phyloP scores from a whole-genome alignment of 2,329 filamentous ascomycete species.

The Aspergillus nomiae region DNA sequence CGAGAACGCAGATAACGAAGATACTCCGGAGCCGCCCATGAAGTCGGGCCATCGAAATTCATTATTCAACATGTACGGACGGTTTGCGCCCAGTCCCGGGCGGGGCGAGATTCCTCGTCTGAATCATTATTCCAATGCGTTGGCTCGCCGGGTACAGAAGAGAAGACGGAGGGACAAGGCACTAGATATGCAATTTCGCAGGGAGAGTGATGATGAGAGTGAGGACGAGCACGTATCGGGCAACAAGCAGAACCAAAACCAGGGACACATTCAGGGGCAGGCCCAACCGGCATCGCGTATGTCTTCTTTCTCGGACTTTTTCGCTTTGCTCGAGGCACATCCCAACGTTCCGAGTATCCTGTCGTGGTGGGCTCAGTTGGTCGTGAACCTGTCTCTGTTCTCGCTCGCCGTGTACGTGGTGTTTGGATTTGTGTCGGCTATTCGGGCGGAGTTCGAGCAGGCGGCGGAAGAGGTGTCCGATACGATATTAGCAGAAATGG shows the following conservation, averaged over 20 bases:
- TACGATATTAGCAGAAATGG: constrained; percentile 71
- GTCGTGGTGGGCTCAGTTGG: constrained; percentile 66
- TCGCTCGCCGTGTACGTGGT: constrained; percentile 62
- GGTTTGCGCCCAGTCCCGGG: constrained; percentile 56
- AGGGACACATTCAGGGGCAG: constrained; percentile 19
- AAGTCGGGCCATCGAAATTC: constrained; percentile 42
- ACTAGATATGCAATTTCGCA: constrained; percentile 44
- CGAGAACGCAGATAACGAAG: constrained; percentile 50
- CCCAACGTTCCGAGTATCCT: constrained; percentile 67
- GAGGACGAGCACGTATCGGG: constrained; percentile 41
- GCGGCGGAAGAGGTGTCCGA: constrained; percentile 70
- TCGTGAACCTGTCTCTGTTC: constrained; percentile 54
- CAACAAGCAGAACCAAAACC: constrained; percentile 21
- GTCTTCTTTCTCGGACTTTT: constrained; percentile 53
- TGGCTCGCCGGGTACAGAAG: constrained; percentile 51
- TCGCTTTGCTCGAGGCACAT: constrained; percentile 65
- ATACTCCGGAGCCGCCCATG: constrained; percentile 46
- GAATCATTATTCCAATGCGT: constrained; percentile 49
- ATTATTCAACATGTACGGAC: constrained; percentile 44
- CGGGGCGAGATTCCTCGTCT: constrained; percentile 65
- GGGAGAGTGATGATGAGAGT: constrained; percentile 44
- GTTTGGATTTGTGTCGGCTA: constrained; percentile 68
- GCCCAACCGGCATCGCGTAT: constrained; percentile 30
- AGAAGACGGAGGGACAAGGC: constrained; percentile 51
- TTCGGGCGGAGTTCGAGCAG: constrained; percentile 73